Conservation (phyloP, 768 basidiomycete species). For the Coprinopsis cinerea region DNA sequence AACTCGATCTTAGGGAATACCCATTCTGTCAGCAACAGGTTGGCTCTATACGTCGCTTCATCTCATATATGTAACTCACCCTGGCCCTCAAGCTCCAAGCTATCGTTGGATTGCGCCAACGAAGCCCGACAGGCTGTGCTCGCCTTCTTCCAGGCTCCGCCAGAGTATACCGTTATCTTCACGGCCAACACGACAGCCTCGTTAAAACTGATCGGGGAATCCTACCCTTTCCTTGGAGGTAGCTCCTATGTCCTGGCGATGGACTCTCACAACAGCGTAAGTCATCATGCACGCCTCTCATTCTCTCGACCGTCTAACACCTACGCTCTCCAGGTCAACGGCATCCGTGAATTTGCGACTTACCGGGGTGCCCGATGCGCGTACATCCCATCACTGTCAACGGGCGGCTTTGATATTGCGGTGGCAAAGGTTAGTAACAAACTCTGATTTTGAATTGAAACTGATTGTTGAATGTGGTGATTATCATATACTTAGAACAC, state of each 20-base stretch:
- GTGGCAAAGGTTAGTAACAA: slow-evolving; percentile 47
- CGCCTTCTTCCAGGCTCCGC: slow-evolving; percentile 69
- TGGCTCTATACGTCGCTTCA: slow-evolving; percentile 28
- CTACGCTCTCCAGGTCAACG: slow-evolving; percentile 43
- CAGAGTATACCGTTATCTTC: slow-evolving; percentile 76
- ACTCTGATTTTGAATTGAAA: not conserved
- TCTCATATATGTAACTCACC: not conserved
- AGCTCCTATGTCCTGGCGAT: slow-evolving; percentile 61
- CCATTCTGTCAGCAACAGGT: slow-evolving; percentile 80
- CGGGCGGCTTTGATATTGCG: slow-evolving; percentile 57
- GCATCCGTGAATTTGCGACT: slow-evolving; percentile 67
- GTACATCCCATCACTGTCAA: slow-evolving; percentile 59
- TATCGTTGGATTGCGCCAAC: slow-evolving; percentile 59
- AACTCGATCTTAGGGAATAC: slow-evolving; percentile 73
- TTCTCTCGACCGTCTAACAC: not conserved
- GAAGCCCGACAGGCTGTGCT: slow-evolving; percentile 72
- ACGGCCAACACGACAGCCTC: slow-evolving; percentile 77
- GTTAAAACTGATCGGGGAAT: slow-evolving; percentile 76
- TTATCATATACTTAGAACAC: slow-evolving; percentile 37
- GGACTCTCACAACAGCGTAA: slow-evolving; percentile 79
- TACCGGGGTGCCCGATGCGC: slow-evolving; percentile 48
- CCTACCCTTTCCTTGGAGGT: slow-evolving; percentile 62
- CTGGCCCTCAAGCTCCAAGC: slow-evolving; percentile 47
- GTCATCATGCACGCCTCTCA: slow-evolving; percentile 11
- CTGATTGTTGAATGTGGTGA: slow-evolving; percentile 2